Conservation (phyloP, 1,284 basidiomycete species). For the Rhizoctonia solani region DNA sequence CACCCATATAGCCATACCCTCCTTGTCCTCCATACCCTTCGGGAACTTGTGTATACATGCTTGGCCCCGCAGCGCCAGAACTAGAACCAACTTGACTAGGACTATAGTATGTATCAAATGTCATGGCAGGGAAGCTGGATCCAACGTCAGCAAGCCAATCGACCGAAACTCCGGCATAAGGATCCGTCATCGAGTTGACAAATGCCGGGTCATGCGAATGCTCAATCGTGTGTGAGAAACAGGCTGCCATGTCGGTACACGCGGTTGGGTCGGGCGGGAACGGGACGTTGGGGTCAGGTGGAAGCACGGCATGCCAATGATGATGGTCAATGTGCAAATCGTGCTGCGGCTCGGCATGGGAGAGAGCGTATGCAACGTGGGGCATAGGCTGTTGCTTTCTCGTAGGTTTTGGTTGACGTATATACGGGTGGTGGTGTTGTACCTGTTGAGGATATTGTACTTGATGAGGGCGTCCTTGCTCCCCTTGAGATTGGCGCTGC, state of each 20-base stretch:
- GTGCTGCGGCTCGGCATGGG: constrained; percentile 26
- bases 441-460: neutral
- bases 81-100: neutral
- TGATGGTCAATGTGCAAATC: constrained; percentile 11
- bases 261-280: constrained; percentile 27
- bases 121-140: constrained; percentile 9
- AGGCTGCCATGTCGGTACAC: constrained; percentile 23
- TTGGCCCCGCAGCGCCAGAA: neutral
- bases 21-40: neutral
- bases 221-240: constrained; percentile 25
- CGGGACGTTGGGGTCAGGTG: constrained; percentile 22
- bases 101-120: neutral
- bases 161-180: neutral
- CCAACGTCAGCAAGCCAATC: constrained; percentile 9
- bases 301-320: constrained; percentile 26
- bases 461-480: neutral
- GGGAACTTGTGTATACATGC: neutral
- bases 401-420: neutral
- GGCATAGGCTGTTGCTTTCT: neutral
- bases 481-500: neutral
- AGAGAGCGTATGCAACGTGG: constrained; percentile 10
- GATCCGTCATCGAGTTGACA: constrained; percentile 1
- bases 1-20: too few relatives aligned
- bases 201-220: constrained; percentile 19
- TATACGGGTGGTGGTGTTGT: neutral